These are phyloP conservation scores for Sarocladium oryzae DNA, from an alignment of 2,329 filamentous ascomycete genomes.

Conservation along the genomic window DNA sequence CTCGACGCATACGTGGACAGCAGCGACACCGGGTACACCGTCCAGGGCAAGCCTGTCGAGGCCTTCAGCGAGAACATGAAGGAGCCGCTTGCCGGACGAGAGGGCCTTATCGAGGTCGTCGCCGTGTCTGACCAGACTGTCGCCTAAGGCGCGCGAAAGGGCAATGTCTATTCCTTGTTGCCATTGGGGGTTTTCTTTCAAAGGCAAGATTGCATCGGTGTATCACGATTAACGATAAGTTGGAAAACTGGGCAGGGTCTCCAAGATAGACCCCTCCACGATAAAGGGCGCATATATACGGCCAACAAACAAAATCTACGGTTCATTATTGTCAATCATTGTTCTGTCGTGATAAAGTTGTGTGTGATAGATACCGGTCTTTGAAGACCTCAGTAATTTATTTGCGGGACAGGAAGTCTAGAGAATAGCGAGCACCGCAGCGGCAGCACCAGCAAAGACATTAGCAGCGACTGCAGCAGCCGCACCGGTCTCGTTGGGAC, in stretches of 20 bases:
- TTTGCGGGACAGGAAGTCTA: too few relatives aligned
- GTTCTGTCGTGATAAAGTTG: too few relatives aligned
- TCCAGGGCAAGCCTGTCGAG: conserved; percentile 23
- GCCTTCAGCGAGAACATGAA: conserved; percentile 10
- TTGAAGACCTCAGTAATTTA: too few relatives aligned
- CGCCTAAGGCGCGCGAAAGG: neutral
- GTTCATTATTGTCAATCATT: too few relatives aligned
- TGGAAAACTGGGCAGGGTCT: too few relatives aligned
- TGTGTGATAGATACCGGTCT: too few relatives aligned
- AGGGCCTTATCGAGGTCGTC: conserved; percentile 8
- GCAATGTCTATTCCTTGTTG: neutral
- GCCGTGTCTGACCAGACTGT: conserved; percentile 7
- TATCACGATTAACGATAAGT: too few relatives aligned
- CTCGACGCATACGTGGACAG: conserved; percentile 64
- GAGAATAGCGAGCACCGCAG: neutral
- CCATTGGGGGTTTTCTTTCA: neutral
- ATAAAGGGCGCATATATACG: neutral
- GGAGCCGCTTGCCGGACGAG: conserved; percentile 9
- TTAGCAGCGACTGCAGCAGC: neutral
- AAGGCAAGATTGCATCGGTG: too few relatives aligned
- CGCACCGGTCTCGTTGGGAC: conserved; percentile 3
- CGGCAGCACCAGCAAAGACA: conserved; percentile 3
- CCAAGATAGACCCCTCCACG: too few relatives aligned
- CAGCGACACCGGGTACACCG: conserved; percentile 56
- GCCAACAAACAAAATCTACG: neutral